Base-by-base conservation (phyloP, 805 yeast genomes). In the Grigorovia jiainica region DNA sequence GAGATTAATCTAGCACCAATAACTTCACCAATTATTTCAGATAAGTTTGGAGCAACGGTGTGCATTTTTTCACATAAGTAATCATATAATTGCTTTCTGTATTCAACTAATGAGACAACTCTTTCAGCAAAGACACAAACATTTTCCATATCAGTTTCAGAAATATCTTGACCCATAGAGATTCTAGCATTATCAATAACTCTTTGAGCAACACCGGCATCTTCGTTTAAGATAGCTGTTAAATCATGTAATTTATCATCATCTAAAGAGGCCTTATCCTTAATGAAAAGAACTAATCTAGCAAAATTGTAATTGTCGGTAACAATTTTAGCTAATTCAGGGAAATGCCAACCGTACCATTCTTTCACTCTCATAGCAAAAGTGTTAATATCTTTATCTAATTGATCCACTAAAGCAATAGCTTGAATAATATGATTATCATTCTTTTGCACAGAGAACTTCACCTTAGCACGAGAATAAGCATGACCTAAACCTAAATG, bases 291-390 rank as follows among this genome's bases (percentile, higher is more conserved):
- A 47, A 87, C 85, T 49, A 90, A 75, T 64, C 75, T 78, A 53
- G 97, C 95, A 66, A 75, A 89, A 49, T 73, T 70, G 71, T 83
- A 84, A 74, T 87, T 87, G 67, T 89, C 96, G 53, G 86, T 78
- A 41, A 85, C 94, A 57, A 89, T 76, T 69, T 83, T 85, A 56
- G 94, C 92, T 69, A 87, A 77, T 71, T 87, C 97, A 45, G 97
- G 97, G 80, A 92, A 87, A 65, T 87, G 97, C 97, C 97, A 87
- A 57, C 95, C 95, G 70, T 87, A 87, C 97, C 97, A 87, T 70
- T 87, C 97, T 72, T 87, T 86, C 52, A 84, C 92, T 69, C 97
- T 80, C 97, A 87, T 87, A 45, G 96, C 82, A 65, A 85, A 92
- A 46, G 96, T 89, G 74, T 92, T 92, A 67, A 92, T 83, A 65